Conservation (phyloP, 768 basidiomycete species). For the Pleurotus giganteus region DNA sequence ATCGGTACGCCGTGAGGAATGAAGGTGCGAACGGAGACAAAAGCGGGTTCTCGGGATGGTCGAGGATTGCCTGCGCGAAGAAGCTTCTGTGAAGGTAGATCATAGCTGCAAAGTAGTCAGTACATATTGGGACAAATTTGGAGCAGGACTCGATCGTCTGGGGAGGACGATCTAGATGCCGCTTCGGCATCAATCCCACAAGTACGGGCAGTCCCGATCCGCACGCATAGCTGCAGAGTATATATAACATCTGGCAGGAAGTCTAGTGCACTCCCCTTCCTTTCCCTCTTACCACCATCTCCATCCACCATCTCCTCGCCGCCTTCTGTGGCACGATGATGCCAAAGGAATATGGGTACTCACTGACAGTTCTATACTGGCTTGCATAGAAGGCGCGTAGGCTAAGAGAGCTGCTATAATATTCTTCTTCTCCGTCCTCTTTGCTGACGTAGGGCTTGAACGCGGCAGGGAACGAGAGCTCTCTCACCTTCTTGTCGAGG, state of each 20-base stretch:
- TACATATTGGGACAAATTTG: too few relatives aligned
- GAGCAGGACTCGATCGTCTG: too few relatives aligned
- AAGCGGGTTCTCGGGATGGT: slow-evolving; percentile 51
- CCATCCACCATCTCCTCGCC: too few relatives aligned
- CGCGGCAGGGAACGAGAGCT: slow-evolving; percentile 41
- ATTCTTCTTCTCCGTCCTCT: slow-evolving; percentile 45
- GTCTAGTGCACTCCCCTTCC: not conserved
- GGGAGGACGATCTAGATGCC: too few relatives aligned
- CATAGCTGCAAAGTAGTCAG: slow-evolving; percentile 36
- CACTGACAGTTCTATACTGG: slow-evolving; percentile 58
- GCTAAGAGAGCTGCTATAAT: slow-evolving; percentile 46
- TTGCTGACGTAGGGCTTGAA: slow-evolving; percentile 44
- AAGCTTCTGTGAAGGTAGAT: slow-evolving; percentile 55
- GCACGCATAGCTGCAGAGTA: not conserved
- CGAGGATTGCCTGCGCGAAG: slow-evolving; percentile 57
- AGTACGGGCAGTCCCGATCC: slow-evolving; percentile 3
- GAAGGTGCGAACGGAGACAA: slow-evolving; percentile 55
- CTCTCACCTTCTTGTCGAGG: slow-evolving; percentile 49
- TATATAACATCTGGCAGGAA: not conserved
- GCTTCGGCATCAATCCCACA: too few relatives aligned
- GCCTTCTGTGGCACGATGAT: not conserved
- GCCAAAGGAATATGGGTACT: slow-evolving; percentile 24
- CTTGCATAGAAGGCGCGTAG: slow-evolving; percentile 54
- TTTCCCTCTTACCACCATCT: not conserved
- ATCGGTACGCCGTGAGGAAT: slow-evolving; percentile 52